Evolutionary conservation across 106 monocot species (phyloP).

Genomic region (Dactylorhiza incarnata): DNA sequence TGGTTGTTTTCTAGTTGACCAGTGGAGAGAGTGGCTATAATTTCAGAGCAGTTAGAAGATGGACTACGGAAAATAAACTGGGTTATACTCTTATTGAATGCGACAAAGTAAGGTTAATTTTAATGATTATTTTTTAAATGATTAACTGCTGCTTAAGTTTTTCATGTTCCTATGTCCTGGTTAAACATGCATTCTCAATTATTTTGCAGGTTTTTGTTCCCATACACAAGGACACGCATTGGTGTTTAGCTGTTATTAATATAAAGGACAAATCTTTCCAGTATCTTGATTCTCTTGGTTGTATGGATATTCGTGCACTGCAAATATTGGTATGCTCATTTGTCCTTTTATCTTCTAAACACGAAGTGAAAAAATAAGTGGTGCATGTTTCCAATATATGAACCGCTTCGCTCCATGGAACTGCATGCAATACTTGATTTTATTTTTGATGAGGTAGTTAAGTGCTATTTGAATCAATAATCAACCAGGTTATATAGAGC

Average conservation of each 20-base stretch:
- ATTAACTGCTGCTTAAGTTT: neutral
- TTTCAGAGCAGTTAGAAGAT: constrained; percentile 5
- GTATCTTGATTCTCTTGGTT: constrained; percentile 83
- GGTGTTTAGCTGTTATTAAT: constrained; percentile 68
- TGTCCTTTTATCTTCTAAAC: neutral
- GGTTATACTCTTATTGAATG: constrained; percentile 8
- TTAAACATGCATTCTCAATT: neutral
- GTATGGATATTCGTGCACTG: constrained; percentile 44
- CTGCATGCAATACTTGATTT: neutral
- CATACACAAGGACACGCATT: constrained; percentile 64
- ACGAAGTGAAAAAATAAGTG: neutral
- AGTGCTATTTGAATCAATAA: neutral
- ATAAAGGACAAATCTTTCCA: constrained; percentile 54
- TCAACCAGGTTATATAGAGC: neutral
- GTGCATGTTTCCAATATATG: neutral
- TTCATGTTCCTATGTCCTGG: neutral
- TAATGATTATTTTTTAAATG: neutral
- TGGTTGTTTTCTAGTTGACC: constrained; percentile 1
- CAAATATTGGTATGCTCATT: constrained; percentile 42
- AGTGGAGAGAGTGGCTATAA: constrained; percentile 2
- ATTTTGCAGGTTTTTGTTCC: constrained; percentile 66
- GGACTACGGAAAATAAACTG: constrained; percentile 1
- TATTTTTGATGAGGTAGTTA: neutral
- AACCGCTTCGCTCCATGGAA: neutral
- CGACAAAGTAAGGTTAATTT: constrained; percentile 6